phyloP scores from a whole-genome alignment of 2,329 filamentous ascomycete genomes.

The Aspergillus tanneri region DNA sequence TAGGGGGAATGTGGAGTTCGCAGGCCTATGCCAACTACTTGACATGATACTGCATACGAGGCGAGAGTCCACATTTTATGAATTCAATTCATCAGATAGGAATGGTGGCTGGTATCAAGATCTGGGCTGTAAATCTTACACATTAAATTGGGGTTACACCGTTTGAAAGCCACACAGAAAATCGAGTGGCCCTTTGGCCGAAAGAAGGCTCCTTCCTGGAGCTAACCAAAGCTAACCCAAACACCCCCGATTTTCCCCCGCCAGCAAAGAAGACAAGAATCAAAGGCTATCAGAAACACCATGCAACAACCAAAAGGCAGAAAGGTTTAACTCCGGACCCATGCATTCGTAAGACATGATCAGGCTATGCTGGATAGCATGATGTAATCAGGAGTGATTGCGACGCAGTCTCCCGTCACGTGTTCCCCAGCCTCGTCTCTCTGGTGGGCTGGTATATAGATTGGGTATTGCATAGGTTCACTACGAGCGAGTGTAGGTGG shows the following conservation, averaged over 20 bases:
- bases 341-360: slow-evolving; percentile 40
- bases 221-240: slow-evolving; percentile 17
- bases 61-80: too few species aligned
- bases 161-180: slow-evolving; percentile 10
- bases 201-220: slow-evolving; percentile 6
- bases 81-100: too few species aligned
- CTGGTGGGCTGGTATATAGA: neutral
- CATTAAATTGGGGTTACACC: slow-evolving; percentile 18
- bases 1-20: too few species aligned
- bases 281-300: slow-evolving; percentile 25
- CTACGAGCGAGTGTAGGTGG: neutral
- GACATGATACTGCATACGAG: too few species aligned
- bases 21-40: too few species aligned
- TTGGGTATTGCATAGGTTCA: neutral
- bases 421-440: neutral
- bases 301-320: slow-evolving; percentile 28
- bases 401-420: slow-evolving; percentile 4
- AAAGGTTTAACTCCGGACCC: slow-evolving; percentile 27
- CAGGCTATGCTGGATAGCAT: slow-evolving; percentile 18
- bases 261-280: slow-evolving; percentile 22
- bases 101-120: neutral
- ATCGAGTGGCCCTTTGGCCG: slow-evolving; percentile 8
- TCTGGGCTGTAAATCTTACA: slow-evolving; percentile 19
- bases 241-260: slow-evolving; percentile 22
- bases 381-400: slow-evolving; percentile 11